Conservation (phyloP, 1,284 basidiomycete genomes). For the Golubevia pallescens region DNA sequence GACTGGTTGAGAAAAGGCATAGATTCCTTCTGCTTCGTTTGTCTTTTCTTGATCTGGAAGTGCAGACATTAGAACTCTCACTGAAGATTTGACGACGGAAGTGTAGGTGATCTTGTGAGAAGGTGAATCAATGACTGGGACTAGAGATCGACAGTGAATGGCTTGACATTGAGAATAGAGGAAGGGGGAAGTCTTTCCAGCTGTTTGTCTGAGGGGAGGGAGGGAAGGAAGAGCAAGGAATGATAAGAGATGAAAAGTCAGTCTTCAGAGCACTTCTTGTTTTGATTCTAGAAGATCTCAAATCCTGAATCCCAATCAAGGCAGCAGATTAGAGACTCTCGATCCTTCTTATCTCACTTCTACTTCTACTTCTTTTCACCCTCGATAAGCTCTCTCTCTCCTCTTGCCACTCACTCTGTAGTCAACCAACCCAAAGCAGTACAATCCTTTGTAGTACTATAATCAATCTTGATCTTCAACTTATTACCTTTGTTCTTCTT, state of each 20-base stretch:
- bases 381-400: neutral
- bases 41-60: conserved; percentile 34
- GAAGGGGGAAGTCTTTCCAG: conserved; percentile 77
- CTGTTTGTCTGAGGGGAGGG: conserved; percentile 75
- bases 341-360: neutral
- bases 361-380: too few relatives aligned
- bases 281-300: conserved; percentile 4
- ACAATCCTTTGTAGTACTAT: conserved; percentile 54
- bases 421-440: conserved; percentile 61
- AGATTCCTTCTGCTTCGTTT: conserved; percentile 22
- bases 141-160: conserved; percentile 36
- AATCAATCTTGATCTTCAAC: conserved; percentile 40
- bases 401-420: conserved; percentile 18
- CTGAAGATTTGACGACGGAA: conserved; percentile 33
- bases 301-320: neutral
- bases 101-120: conserved; percentile 62
- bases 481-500: conserved; percentile 37
- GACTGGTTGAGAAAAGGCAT: conserved; percentile 54
- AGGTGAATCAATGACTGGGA: conserved; percentile 56
- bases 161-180: conserved; percentile 95
- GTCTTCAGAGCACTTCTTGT: neutral
- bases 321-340: conserved; percentile 17
- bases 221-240: neutral
- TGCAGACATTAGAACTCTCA: conserved; percentile 61
- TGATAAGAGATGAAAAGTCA: neutral